Evolutionary conservation across 75 land plant species (phyloP).

Genomic region (Selaginella tamariscina): DNA sequence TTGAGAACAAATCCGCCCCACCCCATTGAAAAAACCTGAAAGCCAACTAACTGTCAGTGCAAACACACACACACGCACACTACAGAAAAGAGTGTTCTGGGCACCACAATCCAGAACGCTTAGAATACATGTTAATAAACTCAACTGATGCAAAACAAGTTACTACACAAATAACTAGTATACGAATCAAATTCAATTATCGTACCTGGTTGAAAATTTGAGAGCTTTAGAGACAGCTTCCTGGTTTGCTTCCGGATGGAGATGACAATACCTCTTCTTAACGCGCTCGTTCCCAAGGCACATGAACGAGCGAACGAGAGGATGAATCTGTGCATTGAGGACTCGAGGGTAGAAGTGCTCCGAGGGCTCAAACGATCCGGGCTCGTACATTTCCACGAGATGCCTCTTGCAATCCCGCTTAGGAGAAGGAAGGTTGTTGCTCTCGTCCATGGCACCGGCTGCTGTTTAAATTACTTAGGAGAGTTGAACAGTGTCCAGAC

Average conservation of each 20-base stretch:
- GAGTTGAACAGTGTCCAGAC: too few species aligned
- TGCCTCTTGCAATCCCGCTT: neutral
- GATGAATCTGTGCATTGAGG: slow-evolving; percentile 26
- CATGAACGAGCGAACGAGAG: slow-evolving; percentile 25
- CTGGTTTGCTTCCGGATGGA: neutral
- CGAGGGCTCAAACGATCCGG: slow-evolving; percentile 22
- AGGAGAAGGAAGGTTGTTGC: too few species aligned
- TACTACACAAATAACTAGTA: too few species aligned
- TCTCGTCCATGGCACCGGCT: too few species aligned
- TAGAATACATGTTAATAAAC: too few species aligned
- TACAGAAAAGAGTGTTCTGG: too few species aligned
- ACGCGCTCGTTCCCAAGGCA: slow-evolving; percentile 24
- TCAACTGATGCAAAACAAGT: too few species aligned
- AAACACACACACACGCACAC: too few species aligned
- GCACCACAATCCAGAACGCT: too few species aligned
- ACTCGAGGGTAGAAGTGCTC: slow-evolving; percentile 27
- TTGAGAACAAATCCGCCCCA: slow-evolving; percentile 29
- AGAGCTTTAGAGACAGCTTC: neutral
- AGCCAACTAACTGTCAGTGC: too few species aligned
- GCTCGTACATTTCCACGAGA: slow-evolving; percentile 22
- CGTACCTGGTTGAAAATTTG: neutral
- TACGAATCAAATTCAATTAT: too few species aligned
- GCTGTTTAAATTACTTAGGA: too few species aligned
- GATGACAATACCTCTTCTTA: slow-evolving; percentile 22
- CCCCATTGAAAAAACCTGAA: slow-evolving; percentile 4